Base-by-base conservation (phyloP, 768 basidiomycete genomes). In the Amanita polypyramis region DNA sequence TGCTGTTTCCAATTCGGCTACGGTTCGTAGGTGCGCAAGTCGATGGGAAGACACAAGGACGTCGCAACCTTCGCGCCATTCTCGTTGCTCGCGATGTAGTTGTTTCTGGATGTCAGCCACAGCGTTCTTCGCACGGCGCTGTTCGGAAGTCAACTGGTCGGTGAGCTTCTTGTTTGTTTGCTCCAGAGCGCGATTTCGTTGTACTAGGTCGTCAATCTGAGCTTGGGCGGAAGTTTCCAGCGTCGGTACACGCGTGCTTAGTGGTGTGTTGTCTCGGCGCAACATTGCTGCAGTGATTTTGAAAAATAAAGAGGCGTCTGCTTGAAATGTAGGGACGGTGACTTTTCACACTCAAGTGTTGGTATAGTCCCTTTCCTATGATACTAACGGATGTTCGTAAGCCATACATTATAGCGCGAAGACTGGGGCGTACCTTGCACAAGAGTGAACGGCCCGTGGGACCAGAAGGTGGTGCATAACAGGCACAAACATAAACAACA, bases 171-270 rank as follows among this genome's bases (percentile, higher is more conserved):
- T 74, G 61, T 73, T 71, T 3, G 72, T 73, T 51, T 79, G 74
- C 49, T 85, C 82, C 45, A 85, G 71, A 0, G 74, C 75, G 20
- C 77, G 77, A 56, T 76, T 82, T 52, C 78, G 72, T 53, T 82
- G 75, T 2, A 85, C 81, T 45, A 89, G 75, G 36, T 88, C 82
- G 42, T 81, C 74, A 43, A 89, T 85, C 59, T 87, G 84, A 2
- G 70, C 63, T 51, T 79, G 79, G 59, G 82, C 76, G 3, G 79
- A 72, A 20, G 77, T 69, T 52, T 77, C 76, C 56, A 84, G 68
- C 19, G 78, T 70, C 25, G 68, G 71, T 17, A 59, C 43, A 55
- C 59, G 39, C 53, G 56, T 40, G 52, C 62, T 39, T 36, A 59
- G 45, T 39, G 58, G 57, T 14, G 58, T 59, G 2, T 46, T 51